Base-by-base conservation (phyloP, 1,139 yeast species). In the Hansenula lynferdii region DNA sequence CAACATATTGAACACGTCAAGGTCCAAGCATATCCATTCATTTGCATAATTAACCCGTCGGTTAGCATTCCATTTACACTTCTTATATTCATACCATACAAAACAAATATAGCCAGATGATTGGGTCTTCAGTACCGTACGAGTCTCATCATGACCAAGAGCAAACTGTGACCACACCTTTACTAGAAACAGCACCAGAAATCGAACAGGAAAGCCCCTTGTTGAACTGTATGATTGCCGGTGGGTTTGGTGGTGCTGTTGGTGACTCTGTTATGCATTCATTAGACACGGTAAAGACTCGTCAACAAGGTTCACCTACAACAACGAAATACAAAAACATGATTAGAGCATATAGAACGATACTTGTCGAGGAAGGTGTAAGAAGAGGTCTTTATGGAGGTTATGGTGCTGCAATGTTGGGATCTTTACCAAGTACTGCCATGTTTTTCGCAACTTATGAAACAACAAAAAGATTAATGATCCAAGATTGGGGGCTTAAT, bases 181-280 rank as follows among this genome's bases (percentile, higher is more conserved):
- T 25, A 7, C 37, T 44, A 14, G 39, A 44, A 24, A 43, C 28
- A 31, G 8, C 43, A 34, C 35, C 36, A 15, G 49, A 48, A 8
- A 47, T 44, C 19, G 48, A 42, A 17, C 35, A 41, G 5, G 34
- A 39, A 16, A 56, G 58, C 12, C 78, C 85, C 2, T 61, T 82
- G n/a, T 41, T 74, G 48, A 74, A 78, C 49, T 82, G 90, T 52
- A 70, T 84, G 69, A 42, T 85, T 25, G 96, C 97, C 0, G 98
- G 98, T 29, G 97, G 96, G 2, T 65, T 90, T 36, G 98, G 98
- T 8, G 98, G 98, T 2, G 80, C 86, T 43, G 78, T 90, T 28
- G 98, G 97, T 14, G 98, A 92, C 56, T 75, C 95, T 2, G 67
- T 79, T 35, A 92, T 92, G 97, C 97, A 92, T 61, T 90, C 97